A percentile compares a stretch with the other conserved stretches of the same genome.
Evolutionary conservation across 352 stramenopile species (phyloP).

Genomic region (Saprolegnia parasitica): DNA sequence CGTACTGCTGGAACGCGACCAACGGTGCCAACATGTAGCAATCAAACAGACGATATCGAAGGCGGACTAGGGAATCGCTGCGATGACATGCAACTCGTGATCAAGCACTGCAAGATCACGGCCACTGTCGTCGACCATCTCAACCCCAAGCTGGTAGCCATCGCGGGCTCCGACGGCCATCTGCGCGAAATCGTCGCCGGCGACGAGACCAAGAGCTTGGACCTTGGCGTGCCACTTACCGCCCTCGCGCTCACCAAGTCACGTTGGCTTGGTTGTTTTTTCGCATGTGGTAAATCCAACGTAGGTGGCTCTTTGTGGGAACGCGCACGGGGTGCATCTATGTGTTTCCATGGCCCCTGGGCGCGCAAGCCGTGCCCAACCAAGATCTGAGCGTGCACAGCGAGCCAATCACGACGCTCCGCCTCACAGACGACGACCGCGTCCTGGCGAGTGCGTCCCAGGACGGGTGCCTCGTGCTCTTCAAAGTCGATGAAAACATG

Average conservation of each 20-base stretch:
- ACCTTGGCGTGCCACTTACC: constrained; percentile 48
- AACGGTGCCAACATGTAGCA: constrained; percentile 25
- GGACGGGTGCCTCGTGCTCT: constrained; percentile 59
- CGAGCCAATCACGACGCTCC: constrained; percentile 56
- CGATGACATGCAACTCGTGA: constrained; percentile 67
- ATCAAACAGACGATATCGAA: neutral
- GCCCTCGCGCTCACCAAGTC: constrained; percentile 52
- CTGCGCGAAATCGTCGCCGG: constrained; percentile 56
- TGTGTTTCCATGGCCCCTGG: constrained; percentile 58
- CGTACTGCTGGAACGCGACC: constrained; percentile 73
- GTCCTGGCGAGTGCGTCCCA: constrained; percentile 47
- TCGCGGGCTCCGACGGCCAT: constrained; percentile 56
- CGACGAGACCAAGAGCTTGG: constrained; percentile 51
- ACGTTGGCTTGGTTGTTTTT: neutral
- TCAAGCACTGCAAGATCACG: constrained; percentile 75
- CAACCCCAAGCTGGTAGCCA: constrained; percentile 50
- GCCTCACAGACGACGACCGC: constrained; percentile 71
- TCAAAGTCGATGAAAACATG: constrained; percentile 39
- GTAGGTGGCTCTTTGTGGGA: constrained; percentile 58
- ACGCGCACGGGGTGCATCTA: constrained; percentile 59
- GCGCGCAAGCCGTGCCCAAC: constrained; percentile 32
- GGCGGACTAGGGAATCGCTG: constrained; percentile 42
- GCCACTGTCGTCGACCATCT: constrained; percentile 47
- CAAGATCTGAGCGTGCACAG: constrained; percentile 54
- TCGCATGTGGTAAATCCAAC: constrained; percentile 28